Conservation (phyloP, 1,139 yeast genomes). For the Blastobotrys indianensis region DNA sequence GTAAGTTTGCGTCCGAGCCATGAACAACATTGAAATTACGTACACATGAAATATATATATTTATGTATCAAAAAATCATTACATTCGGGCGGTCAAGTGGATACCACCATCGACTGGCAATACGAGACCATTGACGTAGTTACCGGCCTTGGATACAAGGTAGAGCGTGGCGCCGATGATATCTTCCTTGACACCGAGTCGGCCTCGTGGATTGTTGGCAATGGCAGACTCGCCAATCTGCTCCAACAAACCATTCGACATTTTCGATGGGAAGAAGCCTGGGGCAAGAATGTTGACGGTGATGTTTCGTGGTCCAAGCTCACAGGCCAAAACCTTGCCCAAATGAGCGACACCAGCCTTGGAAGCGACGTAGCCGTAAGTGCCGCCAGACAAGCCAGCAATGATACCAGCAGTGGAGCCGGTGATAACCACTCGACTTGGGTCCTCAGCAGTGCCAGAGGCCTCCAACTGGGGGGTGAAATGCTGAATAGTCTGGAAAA, state of each 20-base stretch:
- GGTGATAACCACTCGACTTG: constrained; percentile 60
- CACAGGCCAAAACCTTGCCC: constrained; percentile 57
- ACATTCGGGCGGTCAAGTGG: constrained; percentile 22
- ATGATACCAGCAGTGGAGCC: constrained; percentile 49
- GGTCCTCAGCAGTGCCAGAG: constrained; percentile 54
- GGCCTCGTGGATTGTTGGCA: constrained; percentile 51
- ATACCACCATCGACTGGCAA: constrained; percentile 73
- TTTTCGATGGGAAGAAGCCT: constrained; percentile 72
- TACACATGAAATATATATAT: not conserved
- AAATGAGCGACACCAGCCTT: constrained; percentile 74
- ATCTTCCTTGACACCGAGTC: constrained; percentile 62
- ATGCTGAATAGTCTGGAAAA: constrained; percentile 59
- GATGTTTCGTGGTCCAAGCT: constrained; percentile 60
- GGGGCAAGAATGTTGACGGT: constrained; percentile 70
- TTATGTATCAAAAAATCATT: not conserved
- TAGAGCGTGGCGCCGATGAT: constrained; percentile 55
- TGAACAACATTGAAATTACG: not conserved
- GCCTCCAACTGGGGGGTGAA: constrained; percentile 53
- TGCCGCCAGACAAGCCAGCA: constrained; percentile 50
- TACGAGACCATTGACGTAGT: constrained; percentile 64
- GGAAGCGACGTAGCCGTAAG: constrained; percentile 68
- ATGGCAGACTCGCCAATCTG: constrained; percentile 45
- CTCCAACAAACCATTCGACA: constrained; percentile 62
- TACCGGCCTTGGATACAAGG: constrained; percentile 52
- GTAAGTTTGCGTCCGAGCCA: not conserved